Base-by-base conservation (phyloP, 2,329 filamentous ascomycete genomes). In the Thelonectria discophora region DNA sequence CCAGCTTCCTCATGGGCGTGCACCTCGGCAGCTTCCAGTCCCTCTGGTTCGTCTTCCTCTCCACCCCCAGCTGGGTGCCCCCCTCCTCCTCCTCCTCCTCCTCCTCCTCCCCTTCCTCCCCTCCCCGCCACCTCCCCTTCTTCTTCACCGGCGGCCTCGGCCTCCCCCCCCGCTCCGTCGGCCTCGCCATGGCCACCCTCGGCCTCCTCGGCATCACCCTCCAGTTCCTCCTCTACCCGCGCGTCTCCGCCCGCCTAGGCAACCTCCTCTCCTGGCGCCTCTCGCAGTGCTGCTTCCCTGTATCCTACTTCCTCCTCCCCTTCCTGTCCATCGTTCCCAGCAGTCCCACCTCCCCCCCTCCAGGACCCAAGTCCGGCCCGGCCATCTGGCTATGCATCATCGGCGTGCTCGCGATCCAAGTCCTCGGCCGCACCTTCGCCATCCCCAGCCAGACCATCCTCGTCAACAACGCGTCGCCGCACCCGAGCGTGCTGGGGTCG, bases 1-100 rank as follows among this genome's bases (percentile, higher is more conserved):
- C 85, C 9, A 88, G 91, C 65, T 89, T 89, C 67, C 82, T 93
- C 60, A 83, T 93, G 49, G 86, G 88, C 17, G 86, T 92, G 65
- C 91, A 93, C 75, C 82, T 92, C 69, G 90, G 88, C 62, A 89
- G 90, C 27, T 94, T 93, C 79, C 90, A 91, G 72, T 86, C 89
- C 2, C 84, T 94, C 46, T 92, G 89, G 80, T 91, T 91, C 63
- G 83, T 92, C 52, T 93, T 94, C 75, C 82, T 94, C 47, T 92
- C 91, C 1, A 90, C 90, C 0, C 88, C 90, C 0, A 87, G 89
- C 5, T 86, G 81, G 64, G 76, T 82, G 68, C 79, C 82, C 0
- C 42, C 68, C 11, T 65, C 74, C 0, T 76, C 77, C 27, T 30
- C 5, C 27, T 7, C 27, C 27, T 7, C 27, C 27, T 5, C 27